Percentiles rank a stretch among this genome's conserved stretches.
Evolutionary conservation across 257 asterid genomes (phyloP).

Genomic region (Plantago major): DNA sequence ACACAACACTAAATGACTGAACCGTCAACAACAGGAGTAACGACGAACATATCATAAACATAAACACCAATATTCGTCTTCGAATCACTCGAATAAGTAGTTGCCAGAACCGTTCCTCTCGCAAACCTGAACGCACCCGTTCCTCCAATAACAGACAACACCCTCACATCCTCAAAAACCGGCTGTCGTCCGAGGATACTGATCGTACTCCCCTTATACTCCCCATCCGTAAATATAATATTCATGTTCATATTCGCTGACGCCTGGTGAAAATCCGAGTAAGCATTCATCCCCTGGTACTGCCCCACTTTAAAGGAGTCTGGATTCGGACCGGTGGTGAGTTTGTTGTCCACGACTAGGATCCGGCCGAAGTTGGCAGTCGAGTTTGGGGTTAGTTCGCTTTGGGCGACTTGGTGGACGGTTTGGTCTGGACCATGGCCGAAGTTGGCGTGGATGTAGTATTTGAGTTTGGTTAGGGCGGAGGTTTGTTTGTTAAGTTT

Average conservation of each 20-base stretch:
- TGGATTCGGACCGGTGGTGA: slow-evolving; percentile 18
- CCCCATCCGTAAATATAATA: slow-evolving; percentile 14
- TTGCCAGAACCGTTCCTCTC: slow-evolving; percentile 19
- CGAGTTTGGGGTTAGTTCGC: slow-evolving; percentile 12
- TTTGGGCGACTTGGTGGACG: slow-evolving; percentile 15
- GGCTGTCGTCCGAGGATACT: slow-evolving; percentile 23
- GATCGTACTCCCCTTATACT: slow-evolving; percentile 23
- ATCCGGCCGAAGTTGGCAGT: slow-evolving; percentile 21
- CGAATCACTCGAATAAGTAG: slow-evolving; percentile 18
- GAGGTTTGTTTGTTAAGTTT: slow-evolving; percentile 3
- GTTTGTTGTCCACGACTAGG: slow-evolving; percentile 23
- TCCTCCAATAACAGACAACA: slow-evolving; percentile 20
- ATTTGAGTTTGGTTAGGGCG: slow-evolving; percentile 19
- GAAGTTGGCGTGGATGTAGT: slow-evolving; percentile 30
- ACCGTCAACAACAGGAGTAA: slow-evolving; percentile 16
- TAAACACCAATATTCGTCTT: slow-evolving; percentile 18
- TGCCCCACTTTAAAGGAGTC: slow-evolving; percentile 16
- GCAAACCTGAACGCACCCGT: slow-evolving; percentile 24
- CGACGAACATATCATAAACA: slow-evolving; percentile 19
- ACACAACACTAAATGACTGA: background rate
- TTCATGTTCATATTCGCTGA: slow-evolving; percentile 22
- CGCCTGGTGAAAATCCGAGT: slow-evolving; percentile 10
- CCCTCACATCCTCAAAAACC: slow-evolving; percentile 17
- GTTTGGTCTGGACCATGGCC: slow-evolving; percentile 18
- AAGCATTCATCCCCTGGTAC: slow-evolving; percentile 25